phyloP scores from a whole-genome alignment of 1,284 basidiomycete genomes.

The Marasmius sp. region DNA sequence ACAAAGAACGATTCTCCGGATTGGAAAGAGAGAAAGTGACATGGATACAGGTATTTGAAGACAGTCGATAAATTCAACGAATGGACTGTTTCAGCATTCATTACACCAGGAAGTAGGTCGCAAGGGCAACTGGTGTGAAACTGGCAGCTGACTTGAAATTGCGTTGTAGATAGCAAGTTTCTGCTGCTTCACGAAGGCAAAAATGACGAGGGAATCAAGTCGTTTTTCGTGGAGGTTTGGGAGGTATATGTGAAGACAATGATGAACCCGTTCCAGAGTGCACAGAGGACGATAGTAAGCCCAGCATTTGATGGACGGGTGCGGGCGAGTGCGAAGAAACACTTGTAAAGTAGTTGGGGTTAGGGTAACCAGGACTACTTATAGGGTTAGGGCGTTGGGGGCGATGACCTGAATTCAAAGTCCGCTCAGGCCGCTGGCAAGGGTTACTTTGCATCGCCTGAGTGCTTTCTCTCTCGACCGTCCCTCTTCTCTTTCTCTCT shows the following conservation, averaged over 20 bases:
- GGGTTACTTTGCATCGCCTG: neutral
- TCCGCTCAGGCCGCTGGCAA: neutral
- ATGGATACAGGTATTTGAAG: slow-evolving; percentile 77
- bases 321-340: slow-evolving; percentile 82
- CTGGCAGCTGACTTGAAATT: slow-evolving; percentile 22
- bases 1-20: slow-evolving; percentile 12
- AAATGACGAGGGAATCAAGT: slow-evolving; percentile 92
- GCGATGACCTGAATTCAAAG: neutral
- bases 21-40: slow-evolving; percentile 15
- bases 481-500: slow-evolving; percentile 28
- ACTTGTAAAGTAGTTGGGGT: slow-evolving; percentile 52
- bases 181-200: slow-evolving; percentile 89
- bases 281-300: slow-evolving; percentile 81
- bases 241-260: slow-evolving; percentile 92
- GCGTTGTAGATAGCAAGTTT: slow-evolving; percentile 79
- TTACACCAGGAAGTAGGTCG: slow-evolving; percentile 86
- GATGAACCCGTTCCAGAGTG: slow-evolving; percentile 91
- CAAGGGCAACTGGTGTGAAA: slow-evolving; percentile 2
- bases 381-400: slow-evolving; percentile 2
- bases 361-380: neutral
- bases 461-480: slow-evolving; percentile 20
- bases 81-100: slow-evolving; percentile 93
- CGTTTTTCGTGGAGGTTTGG: slow-evolving; percentile 93
- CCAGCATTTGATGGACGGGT: slow-evolving; percentile 80
- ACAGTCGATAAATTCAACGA: slow-evolving; percentile 95